Percentiles rank a stretch among this genome's conserved stretches.
Conservation (phyloP, 306 rosid genomes). For the Morella rubra region DNA sequence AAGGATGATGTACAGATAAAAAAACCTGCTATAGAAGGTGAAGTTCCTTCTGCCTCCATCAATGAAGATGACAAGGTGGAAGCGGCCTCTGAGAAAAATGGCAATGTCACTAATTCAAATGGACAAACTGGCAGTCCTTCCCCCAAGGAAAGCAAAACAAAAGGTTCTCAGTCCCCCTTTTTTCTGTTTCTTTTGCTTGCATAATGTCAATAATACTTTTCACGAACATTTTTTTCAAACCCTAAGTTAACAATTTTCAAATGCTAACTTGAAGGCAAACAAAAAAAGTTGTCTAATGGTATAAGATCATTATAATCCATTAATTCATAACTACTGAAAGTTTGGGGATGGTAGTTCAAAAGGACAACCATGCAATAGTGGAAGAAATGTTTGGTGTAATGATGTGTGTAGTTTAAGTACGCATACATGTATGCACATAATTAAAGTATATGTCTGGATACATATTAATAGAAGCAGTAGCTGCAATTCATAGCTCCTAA, state of each 20-base stretch:
- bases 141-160: constrained; percentile 34
- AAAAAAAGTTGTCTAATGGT: not conserved
- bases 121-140: constrained; percentile 33
- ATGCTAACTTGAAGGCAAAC: not conserved
- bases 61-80: constrained; percentile 35
- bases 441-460: not conserved
- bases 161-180: constrained; percentile 39
- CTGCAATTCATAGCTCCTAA: not conserved
- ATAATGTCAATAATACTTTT: constrained; percentile 4
- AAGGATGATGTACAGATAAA: constrained; percentile 21
- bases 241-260: constrained; percentile 15
- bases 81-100: constrained; percentile 35
- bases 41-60: constrained; percentile 37
- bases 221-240: constrained; percentile 15
- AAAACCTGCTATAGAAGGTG: constrained; percentile 27
- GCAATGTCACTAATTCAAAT: constrained; percentile 30
- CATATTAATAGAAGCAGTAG: not conserved
- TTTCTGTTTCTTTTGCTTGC: constrained; percentile 20
- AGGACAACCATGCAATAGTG: not conserved
- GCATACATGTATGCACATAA: not conserved
- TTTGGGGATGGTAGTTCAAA: not conserved
- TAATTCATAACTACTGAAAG: not conserved
- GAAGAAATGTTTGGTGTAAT: constrained; percentile 1
- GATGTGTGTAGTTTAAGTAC: not conserved
- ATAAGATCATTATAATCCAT: not conserved